A percentile compares a stretch with the other conserved stretches of the same genome.
These are phyloP conservation scores for Lentinula aciculospora DNA, from an alignment of 768 basidiomycete genomes.

Conservation along the genomic window DNA sequence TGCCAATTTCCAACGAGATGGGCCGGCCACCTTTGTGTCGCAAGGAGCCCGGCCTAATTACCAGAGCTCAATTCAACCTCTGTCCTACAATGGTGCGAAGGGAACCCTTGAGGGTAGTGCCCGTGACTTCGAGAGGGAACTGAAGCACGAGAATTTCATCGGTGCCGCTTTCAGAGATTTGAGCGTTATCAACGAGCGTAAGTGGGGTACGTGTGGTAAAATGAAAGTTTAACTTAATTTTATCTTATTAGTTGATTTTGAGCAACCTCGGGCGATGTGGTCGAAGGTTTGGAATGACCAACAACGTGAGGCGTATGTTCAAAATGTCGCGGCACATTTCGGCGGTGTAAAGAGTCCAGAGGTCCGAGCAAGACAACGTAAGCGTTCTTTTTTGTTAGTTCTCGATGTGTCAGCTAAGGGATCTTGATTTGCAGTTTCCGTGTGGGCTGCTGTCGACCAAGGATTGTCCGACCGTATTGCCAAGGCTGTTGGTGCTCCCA, in stretches of 20 bases:
- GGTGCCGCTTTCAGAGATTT: constrained; percentile 65
- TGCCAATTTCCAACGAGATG: constrained; percentile 93
- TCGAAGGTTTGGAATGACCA: constrained; percentile 59
- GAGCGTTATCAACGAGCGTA: constrained; percentile 75
- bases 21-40: constrained; percentile 58
- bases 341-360: constrained; percentile 51
- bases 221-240: too few species aligned
- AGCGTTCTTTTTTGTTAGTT: constrained; percentile 22
- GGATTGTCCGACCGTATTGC: constrained; percentile 73
- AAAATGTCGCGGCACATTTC: constrained; percentile 64
- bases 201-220: constrained; percentile 29
- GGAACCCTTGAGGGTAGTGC: constrained; percentile 36
- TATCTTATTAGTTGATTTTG: constrained; percentile 86
- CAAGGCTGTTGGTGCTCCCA: constrained; percentile 57
- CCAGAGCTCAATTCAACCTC: constrained; percentile 68
- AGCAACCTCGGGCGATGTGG: constrained; percentile 74
- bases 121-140: constrained; percentile 33
- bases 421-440: constrained; percentile 46
- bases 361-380: constrained; percentile 64
- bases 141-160: constrained; percentile 70
- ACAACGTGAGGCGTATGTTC: constrained; percentile 54
- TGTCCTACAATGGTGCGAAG: constrained; percentile 52
- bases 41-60: constrained; percentile 89
- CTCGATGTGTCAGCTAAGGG: not conserved
- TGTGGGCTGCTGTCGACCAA: constrained; percentile 78